Percentiles rank a stretch among this genome's conserved stretches.
Conservation (phyloP, 345 rosid genomes). For the Syzygium aromaticum region DNA sequence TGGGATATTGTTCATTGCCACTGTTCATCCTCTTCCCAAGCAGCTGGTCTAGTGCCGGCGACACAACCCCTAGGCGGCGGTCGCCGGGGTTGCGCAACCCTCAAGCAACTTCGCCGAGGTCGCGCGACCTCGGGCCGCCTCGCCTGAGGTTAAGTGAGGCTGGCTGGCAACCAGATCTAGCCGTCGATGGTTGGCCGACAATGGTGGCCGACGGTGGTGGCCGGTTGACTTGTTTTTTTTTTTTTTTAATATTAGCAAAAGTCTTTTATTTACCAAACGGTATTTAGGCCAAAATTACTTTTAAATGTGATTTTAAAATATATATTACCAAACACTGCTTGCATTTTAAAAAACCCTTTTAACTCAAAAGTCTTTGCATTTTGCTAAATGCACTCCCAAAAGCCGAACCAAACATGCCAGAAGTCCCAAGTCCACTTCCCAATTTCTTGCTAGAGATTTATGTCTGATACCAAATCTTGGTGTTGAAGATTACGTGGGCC, state of each 20-base stretch:
- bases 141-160: background rate
- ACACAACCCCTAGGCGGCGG: too few species aligned
- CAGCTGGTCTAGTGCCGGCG: too few species aligned
- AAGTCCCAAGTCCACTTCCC: background rate
- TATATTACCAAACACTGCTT: background rate
- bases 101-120: too few species aligned
- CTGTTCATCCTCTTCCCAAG: too few species aligned
- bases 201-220: too few species aligned
- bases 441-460: background rate
- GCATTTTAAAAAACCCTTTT: background rate
- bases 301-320: too few species aligned
- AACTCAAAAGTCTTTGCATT: too few species aligned
- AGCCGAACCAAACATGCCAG: background rate
- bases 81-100: too few species aligned
- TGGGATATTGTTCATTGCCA: too few species aligned
- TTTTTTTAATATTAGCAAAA: background rate
- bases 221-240: too few species aligned
- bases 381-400: background rate
- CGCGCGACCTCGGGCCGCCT: too few species aligned
- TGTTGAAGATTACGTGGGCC: background rate
- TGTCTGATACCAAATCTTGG: background rate
- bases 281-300: rapidly evolving
- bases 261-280: background rate
- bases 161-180: background rate
- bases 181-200: rapidly evolving